Base-by-base conservation (phyloP, 495 filamentous ascomycete species). In the Melanomma pulvis-pyrius region DNA sequence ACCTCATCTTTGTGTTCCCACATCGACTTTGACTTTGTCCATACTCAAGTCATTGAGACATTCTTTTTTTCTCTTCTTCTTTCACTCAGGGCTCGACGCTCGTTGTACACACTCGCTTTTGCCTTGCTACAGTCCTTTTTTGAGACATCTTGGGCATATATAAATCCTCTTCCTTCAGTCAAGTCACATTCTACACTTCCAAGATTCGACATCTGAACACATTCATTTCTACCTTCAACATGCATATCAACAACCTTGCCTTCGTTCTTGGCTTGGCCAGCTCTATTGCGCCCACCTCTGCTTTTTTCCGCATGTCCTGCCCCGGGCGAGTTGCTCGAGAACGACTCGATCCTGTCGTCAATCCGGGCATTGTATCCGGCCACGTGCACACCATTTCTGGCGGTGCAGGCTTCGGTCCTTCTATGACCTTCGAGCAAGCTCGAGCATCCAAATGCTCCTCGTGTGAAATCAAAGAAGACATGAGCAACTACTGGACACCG, bases 371-470 rank as follows among this genome's bases (percentile, higher is more conserved):
- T 6, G 72, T 85, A 3, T 81, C 87, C 19, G 73, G 76, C 50
- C 92, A 96, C 76, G 84, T 87, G n/a, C 92, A 96, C 68, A 82
- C 85, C 3, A 84, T 92, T 62, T 83, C 88, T 69, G 92, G 92
- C 22, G 90, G 89, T 62, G 88, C 82, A 75, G 87, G 83, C 59
- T 92, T 92, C 69, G 81, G 82, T 59, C 78, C 88, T 67, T 81
- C 74, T 41, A 87, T 87, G 79, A 81, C 80, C 46, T 89, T 85
- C 61, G 77, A 83, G 53, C 73, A 79, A 36, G 81, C 89, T 8
- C 78, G 82, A 49, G 65, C 78, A 51, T 88, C 91, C 0, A 77
- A 76, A 0, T 94, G 91, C 76, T 88, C 87, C 49, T 87, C 87
- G 8, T 86, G 89, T 63, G 78, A 78, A 12, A 81, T 88, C 67